phyloP scores from a whole-genome alignment of 306 rosid species.

The Comarum palustre region DNA sequence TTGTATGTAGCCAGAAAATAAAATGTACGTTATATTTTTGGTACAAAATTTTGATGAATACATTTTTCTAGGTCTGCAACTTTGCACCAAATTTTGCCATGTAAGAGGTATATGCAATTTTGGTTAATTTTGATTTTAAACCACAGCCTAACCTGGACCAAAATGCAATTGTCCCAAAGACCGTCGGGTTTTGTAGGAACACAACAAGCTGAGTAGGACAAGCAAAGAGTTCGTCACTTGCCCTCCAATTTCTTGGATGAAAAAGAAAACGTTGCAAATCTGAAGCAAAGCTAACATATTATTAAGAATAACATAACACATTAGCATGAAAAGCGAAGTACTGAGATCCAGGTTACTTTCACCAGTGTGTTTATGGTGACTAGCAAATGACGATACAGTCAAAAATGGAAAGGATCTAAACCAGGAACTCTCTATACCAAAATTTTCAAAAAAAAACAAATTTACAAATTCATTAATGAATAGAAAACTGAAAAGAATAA shows the following conservation, averaged over 20 bases:
- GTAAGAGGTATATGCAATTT: too few relatives aligned
- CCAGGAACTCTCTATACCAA: conserved; percentile 13
- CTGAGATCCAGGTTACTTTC: not conserved
- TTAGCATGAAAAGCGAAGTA: not conserved
- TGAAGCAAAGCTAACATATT: not conserved
- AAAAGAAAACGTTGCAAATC: not conserved
- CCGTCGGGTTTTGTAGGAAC: not conserved
- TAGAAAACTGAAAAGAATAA: conserved; percentile 22
- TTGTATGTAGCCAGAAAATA: too few relatives aligned
- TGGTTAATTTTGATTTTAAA: too few relatives aligned
- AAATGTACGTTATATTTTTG: too few relatives aligned
- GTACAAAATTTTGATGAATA: not conserved
- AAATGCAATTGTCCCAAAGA: not conserved
- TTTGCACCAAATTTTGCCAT: not conserved
- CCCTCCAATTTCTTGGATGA: not conserved
- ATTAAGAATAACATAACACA: too few relatives aligned
- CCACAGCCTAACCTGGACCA: not conserved
- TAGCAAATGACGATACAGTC: not conserved
- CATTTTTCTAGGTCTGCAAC: not conserved
- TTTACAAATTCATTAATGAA: conserved; percentile 47
- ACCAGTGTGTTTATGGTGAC: not conserved
- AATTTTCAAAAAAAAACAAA: conserved; percentile 20
- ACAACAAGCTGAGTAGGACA: not conserved
- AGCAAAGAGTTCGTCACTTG: not conserved
- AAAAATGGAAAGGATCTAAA: conserved; percentile 13